Base-by-base conservation (phyloP, 192 early-diverging fungal species). In the Coemansia sp. region DNA sequence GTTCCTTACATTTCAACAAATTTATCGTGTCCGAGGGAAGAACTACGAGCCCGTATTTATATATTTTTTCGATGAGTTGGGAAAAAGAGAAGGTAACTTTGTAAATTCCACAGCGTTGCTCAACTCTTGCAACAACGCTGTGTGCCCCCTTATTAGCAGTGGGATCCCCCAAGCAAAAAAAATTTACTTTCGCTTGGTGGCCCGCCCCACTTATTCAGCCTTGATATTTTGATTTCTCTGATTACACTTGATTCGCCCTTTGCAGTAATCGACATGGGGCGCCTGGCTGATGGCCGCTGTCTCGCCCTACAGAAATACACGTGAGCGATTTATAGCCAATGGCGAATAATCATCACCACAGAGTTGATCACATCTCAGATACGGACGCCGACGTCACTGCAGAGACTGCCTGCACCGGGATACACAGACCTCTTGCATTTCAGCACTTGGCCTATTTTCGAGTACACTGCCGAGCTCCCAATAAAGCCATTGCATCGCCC, bases 1-100 rank as follows among this genome's bases (percentile, higher is more conserved):
- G 9, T 54, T 54, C 51, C 73, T 75, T 75, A 75, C 73, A 75
- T 76, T 78, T 78, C 65, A 78, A 69, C 66, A 68, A 76, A 44
- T 66, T 40, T 33, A 59, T 62, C 61, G 66, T 64, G 66, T 69
- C 60, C 67, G 46, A 62, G 27, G 17, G 48, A 72, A 57, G 68
- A 74, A 68, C 73, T 75, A 75, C 73, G 64, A 69, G 67, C 73
- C 73, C 64, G 69, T 72, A 54, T 54, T 54, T 54, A 60, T 65
- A 64, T 68, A 60, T 64, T 69, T 69, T 54, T 70, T 54, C 56
- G 41, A 68, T 51, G 68, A 73, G 64, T 54, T 64, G 69, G 57
- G 74, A 65, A 62, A 69, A 64, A 78, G 70, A 78, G 71, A 73
- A 72, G 61, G 66, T 70, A 72, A 54, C 67, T 60, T 46, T 41